These are phyloP conservation scores for Cercophora sp. DNA, from an alignment of 495 filamentous ascomycete species.

Conservation along the genomic window DNA sequence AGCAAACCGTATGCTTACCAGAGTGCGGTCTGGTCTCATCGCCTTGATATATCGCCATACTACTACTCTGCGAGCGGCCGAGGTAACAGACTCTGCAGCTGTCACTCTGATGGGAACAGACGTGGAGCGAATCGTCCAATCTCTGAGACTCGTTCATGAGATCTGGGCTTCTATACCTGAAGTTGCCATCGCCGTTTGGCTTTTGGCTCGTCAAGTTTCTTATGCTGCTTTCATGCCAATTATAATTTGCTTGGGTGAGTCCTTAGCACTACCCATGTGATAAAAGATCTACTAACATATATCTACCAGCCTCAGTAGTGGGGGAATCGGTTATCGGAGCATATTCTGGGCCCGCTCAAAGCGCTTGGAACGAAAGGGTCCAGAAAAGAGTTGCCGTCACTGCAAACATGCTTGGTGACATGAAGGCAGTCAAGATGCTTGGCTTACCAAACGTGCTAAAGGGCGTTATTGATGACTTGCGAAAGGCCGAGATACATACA, in stretches of 20 bases:
- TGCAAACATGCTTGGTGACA: conserved; percentile 34
- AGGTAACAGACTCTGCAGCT: conserved; percentile 47
- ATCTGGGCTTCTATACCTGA: conserved; percentile 46
- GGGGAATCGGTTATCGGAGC: too few relatives aligned
- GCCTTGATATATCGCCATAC: conserved; percentile 52
- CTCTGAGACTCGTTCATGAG: conserved; percentile 23
- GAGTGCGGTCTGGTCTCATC: conserved; percentile 52
- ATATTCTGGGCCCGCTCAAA: conserved; percentile 33
- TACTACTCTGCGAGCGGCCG: conserved; percentile 35
- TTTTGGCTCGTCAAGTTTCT: conserved; percentile 51
- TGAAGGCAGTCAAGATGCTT: conserved; percentile 45
- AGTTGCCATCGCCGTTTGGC: conserved; percentile 51
- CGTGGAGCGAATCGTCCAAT: conserved; percentile 27
- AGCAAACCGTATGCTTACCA: conserved; percentile 41
- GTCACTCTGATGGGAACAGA: conserved; percentile 58
- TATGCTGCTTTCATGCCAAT: conserved; percentile 44
- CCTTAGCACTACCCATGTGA: too few relatives aligned
- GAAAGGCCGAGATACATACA: conserved; percentile 50
- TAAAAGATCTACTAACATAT: too few relatives aligned
- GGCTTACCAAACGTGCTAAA: conserved; percentile 25
- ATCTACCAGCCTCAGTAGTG: too few relatives aligned
- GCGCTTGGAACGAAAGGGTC: conserved; percentile 35
- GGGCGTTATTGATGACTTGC: conserved; percentile 41
- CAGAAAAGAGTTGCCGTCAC: conserved; percentile 33
- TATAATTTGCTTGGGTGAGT: conserved; percentile 41